phyloP scores from a whole-genome alignment of 1,139 yeast genomes.

The Geotrichum carabidarum region DNA sequence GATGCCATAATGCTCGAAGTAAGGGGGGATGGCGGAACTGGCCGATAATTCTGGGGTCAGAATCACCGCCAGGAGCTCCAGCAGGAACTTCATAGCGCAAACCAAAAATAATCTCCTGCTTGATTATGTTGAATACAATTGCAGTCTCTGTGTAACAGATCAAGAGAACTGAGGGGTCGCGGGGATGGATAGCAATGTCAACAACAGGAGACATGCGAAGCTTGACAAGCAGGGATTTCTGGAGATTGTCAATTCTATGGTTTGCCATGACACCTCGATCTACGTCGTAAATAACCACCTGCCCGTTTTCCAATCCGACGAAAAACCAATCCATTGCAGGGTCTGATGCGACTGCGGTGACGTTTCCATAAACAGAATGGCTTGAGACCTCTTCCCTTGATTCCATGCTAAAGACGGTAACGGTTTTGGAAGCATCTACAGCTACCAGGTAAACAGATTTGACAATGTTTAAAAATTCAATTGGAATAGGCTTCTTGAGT shows the following conservation, averaged over 20 bases:
- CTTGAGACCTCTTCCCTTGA: conserved; percentile 54
- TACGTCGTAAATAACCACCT: conserved; percentile 69
- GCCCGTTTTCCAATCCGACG: conserved; percentile 75
- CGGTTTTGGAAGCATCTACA: conserved; percentile 49
- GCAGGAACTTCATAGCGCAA: conserved; percentile 57
- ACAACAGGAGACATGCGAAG: conserved; percentile 53
- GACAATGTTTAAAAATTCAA: conserved; percentile 58
- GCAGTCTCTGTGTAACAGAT: conserved; percentile 70
- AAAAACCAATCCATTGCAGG: conserved; percentile 86
- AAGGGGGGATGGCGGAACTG: conserved; percentile 47
- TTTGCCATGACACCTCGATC: conserved; percentile 70
- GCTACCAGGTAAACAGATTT: conserved; percentile 78
- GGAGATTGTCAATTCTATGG: conserved; percentile 66
- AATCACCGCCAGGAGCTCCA: conserved; percentile 62
- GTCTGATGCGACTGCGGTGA: conserved; percentile 68
- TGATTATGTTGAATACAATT: conserved; percentile 60
- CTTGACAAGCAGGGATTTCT: conserved; percentile 40
- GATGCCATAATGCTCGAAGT: conserved; percentile 73
- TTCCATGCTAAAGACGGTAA: conserved; percentile 66
- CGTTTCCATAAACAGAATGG: conserved; percentile 49
- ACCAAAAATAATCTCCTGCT: conserved; percentile 51
- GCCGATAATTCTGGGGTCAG: conserved; percentile 36
- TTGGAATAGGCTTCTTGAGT: conserved; percentile 43
- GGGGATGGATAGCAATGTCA: conserved; percentile 73
- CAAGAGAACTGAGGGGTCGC: conserved; percentile 76